Base-by-base conservation (phyloP, 1,139 yeast species). In the Sugiyamaella neomexicana region DNA sequence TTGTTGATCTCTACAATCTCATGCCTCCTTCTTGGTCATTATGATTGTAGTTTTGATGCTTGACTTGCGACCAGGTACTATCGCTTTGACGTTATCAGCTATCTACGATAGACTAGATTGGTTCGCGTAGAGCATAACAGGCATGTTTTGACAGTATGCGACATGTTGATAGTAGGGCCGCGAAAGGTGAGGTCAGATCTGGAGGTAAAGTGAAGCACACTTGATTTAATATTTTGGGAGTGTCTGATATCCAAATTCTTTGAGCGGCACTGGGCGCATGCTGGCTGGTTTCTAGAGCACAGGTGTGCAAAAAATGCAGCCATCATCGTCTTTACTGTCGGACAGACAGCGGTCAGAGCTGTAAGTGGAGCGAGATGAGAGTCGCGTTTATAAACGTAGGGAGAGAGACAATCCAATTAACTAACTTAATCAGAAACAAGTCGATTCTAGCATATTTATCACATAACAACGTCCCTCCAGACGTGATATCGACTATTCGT, bases 371-470 rank as follows among this genome's bases (percentile, higher is more conserved):
- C 16, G 10, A 9, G 4, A n/a, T 8, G 38, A n/a, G n/a, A n/a
- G 38, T 13, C 16, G 13, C 2, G 13, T 34, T 12, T 32, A 5
- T 5, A 23, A n/a, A n/a, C n/a, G n/a, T n/a, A n/a, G n/a, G n/a
- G n/a, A n/a, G n/a, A n/a, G n/a, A n/a, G 20, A 10, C 31, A 12
- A 15, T n/a, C n/a, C n/a, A 38, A 38, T 43, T n/a, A 15, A 36
- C 49, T 20, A 15, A 9, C 31, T 9, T 31, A n/a, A 20, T 7
- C 46, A 63, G 66, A 51, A 63, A 69, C 54, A 62, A 63, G 38
- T 63, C 72, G 2, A 60, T 69, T 17, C 53, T 66, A n/a, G 70
- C 68, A 40, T 69, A 69, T 49, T 55, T 69, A 34, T 50, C 61
- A 23, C 48, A 61, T 12, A 61, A 60, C 51, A 55, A 54, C 16